phyloP scores from a whole-genome alignment of 2,329 filamentous ascomycete genomes.

The Botrytis aclada region DNA sequence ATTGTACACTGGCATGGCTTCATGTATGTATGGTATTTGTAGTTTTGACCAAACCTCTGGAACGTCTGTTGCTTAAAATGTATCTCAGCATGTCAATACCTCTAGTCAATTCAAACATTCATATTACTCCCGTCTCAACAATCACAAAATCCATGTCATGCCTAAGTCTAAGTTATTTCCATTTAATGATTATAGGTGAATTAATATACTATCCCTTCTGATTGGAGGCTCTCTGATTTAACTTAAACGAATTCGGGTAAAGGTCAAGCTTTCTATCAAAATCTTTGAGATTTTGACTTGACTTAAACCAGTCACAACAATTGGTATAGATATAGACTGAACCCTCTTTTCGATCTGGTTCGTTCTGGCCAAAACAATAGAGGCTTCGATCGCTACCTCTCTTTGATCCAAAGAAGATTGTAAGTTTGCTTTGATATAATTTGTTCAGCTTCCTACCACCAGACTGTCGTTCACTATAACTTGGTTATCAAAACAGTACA shows the following conservation, averaged over 20 bases:
- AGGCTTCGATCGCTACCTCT: neutral
- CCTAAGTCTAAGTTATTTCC: neutral
- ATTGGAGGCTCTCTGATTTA: neutral
- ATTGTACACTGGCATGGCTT: neutral
- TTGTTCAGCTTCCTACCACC: neutral
- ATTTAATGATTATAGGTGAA: neutral
- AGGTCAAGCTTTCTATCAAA: neutral
- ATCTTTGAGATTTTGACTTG: neutral
- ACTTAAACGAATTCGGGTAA: neutral
- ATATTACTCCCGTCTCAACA: neutral
- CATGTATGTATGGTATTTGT: neutral
- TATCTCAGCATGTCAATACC: neutral
- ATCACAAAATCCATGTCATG: neutral
- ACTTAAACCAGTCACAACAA: neutral
- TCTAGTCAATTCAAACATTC: constrained; percentile 1
- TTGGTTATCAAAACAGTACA: neutral
- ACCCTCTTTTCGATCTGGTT: neutral
- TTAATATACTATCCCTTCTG: neutral
- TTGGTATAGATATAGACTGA: neutral
- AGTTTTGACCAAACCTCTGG: neutral
- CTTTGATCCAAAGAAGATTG: neutral
- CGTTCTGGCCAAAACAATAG: neutral
- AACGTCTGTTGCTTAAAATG: neutral
- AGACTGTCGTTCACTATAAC: neutral
- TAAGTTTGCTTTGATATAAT: neutral